phyloP scores from a whole-genome alignment of 805 yeast species.

The Sugiyamaella lignohabitans region DNA sequence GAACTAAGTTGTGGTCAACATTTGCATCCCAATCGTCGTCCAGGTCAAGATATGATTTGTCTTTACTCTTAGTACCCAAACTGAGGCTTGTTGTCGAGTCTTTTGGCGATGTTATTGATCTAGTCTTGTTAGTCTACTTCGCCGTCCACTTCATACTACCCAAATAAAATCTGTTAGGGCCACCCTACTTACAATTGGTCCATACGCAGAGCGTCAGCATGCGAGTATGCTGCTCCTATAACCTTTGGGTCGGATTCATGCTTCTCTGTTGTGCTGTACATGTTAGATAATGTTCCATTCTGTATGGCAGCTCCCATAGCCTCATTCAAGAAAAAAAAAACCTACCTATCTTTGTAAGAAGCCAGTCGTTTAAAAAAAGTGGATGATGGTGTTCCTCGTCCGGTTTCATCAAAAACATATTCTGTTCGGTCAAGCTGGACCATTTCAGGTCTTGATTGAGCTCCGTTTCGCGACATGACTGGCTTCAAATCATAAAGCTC shows the following conservation, averaged over 20 bases:
- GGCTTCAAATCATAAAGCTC: too few relatives aligned
- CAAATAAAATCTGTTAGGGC: too few relatives aligned
- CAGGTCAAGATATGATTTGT: constrained; percentile 58
- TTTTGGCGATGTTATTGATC: too few relatives aligned
- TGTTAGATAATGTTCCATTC: background rate
- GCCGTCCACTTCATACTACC: constrained; percentile 12
- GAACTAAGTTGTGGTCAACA: constrained; percentile 35
- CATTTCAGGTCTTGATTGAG: constrained; percentile 28
- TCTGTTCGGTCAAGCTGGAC: constrained; percentile 37
- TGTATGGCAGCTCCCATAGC: background rate
- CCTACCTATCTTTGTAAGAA: constrained; percentile 18
- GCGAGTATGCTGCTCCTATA: constrained; percentile 53
- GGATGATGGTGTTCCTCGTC: constrained; percentile 54
- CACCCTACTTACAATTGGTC: constrained; percentile 15
- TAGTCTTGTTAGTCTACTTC: constrained; percentile 4
- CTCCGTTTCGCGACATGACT: constrained; percentile 1
- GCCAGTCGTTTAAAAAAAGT: constrained; percentile 40
- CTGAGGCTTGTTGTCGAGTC: constrained; percentile 9
- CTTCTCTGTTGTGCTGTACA: constrained; percentile 3
- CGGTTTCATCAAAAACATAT: constrained; percentile 60
- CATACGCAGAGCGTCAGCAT: constrained; percentile 35
- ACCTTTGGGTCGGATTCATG: constrained; percentile 34
- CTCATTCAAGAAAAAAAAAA: too few relatives aligned
- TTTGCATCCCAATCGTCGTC: constrained; percentile 95
- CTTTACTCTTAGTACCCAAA: too few relatives aligned